phyloP scores from a whole-genome alignment of 1,139 yeast species.

The Tardiomyces digboiensis region DNA sequence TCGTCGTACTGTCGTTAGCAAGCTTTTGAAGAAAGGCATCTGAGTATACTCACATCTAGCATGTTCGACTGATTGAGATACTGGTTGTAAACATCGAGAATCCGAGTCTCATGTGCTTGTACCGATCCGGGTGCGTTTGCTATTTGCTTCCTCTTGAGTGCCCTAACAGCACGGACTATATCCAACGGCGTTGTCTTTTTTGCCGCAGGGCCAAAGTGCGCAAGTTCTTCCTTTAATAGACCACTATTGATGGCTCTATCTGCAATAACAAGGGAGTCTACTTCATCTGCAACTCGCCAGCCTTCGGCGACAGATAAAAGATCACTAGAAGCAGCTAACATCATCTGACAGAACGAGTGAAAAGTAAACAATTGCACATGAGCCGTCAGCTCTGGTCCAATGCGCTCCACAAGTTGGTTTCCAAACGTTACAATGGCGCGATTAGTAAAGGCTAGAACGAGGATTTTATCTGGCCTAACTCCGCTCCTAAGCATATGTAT shows the following conservation, averaged over 20 bases:
- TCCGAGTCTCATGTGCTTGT: too few relatives aligned
- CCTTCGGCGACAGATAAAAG: slow-evolving; percentile 8
- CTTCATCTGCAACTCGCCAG: slow-evolving; percentile 12
- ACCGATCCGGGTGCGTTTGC: too few relatives aligned
- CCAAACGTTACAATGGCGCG: slow-evolving; percentile 51
- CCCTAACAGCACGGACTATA: too few relatives aligned
- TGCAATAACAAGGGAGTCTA: slow-evolving; percentile 4
- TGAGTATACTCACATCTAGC: background rate
- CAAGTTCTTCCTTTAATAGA: too few relatives aligned
- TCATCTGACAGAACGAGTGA: slow-evolving; percentile 52
- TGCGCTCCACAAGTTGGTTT: slow-evolving; percentile 26
- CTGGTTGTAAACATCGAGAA: background rate
- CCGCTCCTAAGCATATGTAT: slow-evolving; percentile 35
- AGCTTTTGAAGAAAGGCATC: background rate
- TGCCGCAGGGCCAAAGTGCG: too few relatives aligned
- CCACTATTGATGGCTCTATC: too few relatives aligned
- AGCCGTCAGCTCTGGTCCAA: slow-evolving; percentile 29
- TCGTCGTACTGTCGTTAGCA: slow-evolving; percentile 25
- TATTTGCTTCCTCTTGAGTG: too few relatives aligned
- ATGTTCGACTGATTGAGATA: background rate
- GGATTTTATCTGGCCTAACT: slow-evolving; percentile 41
- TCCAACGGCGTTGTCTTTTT: too few relatives aligned
- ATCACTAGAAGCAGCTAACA: slow-evolving; percentile 39
- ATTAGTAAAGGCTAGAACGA: slow-evolving; percentile 63
- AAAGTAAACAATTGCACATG: slow-evolving; percentile 28